Conservation (phyloP, 805 yeast genomes). For the Lipomyces yamadae region DNA sequence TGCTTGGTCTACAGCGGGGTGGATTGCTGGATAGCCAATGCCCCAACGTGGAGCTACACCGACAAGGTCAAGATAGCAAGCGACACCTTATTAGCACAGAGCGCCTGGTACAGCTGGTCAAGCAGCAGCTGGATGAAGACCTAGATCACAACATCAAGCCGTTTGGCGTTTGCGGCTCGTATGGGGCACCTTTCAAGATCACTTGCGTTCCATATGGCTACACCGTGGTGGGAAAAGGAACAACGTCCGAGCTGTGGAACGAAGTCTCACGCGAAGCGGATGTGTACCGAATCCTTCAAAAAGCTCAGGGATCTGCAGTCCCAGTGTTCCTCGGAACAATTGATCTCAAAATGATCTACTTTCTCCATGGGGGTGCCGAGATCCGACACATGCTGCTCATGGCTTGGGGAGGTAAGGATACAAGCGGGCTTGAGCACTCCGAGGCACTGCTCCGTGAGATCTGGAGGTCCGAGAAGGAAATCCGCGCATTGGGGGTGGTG, state of each 20-base stretch:
- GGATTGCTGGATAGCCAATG: background rate
- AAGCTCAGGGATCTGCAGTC: background rate
- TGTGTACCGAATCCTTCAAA: background rate
- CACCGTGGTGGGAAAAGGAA: conserved; percentile 1
- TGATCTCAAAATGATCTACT: background rate
- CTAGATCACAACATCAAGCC: background rate
- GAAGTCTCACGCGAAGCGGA: background rate
- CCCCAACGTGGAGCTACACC: background rate
- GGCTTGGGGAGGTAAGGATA: conserved; percentile 1
- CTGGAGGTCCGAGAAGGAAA: too few species aligned
- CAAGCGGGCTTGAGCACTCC: background rate
- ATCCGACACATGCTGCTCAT: background rate
- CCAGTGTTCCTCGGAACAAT: background rate
- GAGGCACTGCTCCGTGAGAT: background rate
- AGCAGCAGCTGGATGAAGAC: background rate
- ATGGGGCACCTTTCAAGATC: background rate
- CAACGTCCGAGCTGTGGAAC: background rate
- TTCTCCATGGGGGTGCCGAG: background rate
- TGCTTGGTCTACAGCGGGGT: background rate
- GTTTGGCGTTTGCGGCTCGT: background rate
- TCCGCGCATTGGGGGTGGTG: too few species aligned
- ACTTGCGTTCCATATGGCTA: background rate
- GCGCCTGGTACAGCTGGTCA: background rate
- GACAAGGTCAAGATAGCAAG: background rate
- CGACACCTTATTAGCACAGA: background rate